A percentile compares a stretch with the other conserved stretches of the same genome.
Evolutionary conservation across 164 flowering plant species (phyloP).

Genomic region (Cinnamomum micranthum): DNA sequence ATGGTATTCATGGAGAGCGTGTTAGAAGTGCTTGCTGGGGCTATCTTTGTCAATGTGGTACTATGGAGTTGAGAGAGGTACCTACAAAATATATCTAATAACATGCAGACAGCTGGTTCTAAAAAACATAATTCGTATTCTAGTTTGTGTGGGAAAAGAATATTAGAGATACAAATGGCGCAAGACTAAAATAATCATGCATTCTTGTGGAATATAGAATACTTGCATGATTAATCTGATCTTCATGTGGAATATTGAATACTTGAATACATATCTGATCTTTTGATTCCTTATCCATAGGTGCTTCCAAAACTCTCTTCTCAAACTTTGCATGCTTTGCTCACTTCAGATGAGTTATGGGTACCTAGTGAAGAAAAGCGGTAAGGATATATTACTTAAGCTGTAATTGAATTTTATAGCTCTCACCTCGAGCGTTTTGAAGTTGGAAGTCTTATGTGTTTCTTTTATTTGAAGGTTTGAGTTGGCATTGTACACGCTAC

Average conservation of each 20-base stretch:
- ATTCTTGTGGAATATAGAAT: too few relatives aligned
- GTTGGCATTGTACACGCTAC: slow-evolving; percentile 70
- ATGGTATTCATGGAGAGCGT: slow-evolving; percentile 93
- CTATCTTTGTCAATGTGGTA: slow-evolving; percentile 93
- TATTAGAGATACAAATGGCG: neutral
- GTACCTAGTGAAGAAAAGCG: slow-evolving; percentile 90
- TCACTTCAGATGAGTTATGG: slow-evolving; percentile 93
- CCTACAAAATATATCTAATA: neutral
- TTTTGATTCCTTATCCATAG: slow-evolving; percentile 29
- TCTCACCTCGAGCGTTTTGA: neutral
- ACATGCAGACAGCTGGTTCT: neutral
- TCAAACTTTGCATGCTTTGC: slow-evolving; percentile 80
- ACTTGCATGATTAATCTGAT: neutral
- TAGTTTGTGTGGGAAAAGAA: neutral
- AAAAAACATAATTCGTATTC: neutral
- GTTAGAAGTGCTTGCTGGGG: slow-evolving; percentile 99
- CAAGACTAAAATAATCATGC: too few relatives aligned
- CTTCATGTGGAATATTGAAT: neutral
- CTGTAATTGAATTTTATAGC: slow-evolving; percentile 2
- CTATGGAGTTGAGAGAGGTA: slow-evolving; percentile 94
- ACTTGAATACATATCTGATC: slow-evolving; percentile 15
- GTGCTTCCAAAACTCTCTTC: slow-evolving; percentile 93
- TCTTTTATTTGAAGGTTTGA: slow-evolving; percentile 60
- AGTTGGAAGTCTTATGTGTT: neutral
- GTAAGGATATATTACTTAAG: slow-evolving; percentile 31